Evolutionary conservation across 2,329 filamentous ascomycete species (phyloP).

Genomic region (Fusarium pseudonygamai): DNA sequence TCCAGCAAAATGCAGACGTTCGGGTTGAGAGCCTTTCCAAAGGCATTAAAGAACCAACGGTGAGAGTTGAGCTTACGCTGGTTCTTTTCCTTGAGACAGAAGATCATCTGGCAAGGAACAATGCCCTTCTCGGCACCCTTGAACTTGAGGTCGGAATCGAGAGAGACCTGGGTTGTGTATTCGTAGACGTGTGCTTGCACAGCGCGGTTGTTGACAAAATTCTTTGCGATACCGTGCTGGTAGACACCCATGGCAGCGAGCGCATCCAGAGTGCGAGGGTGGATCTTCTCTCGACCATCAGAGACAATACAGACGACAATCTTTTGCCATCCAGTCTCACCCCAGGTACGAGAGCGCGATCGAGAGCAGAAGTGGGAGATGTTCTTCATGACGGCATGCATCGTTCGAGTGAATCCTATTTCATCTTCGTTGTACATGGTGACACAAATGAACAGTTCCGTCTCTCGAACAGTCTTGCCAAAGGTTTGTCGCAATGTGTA

Average conservation of each 20-base stretch:
- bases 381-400: constrained; percentile 99
- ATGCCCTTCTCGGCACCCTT: constrained; percentile 99
- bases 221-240: constrained; percentile 98
- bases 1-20: constrained; percentile 98
- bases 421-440: constrained; percentile 99
- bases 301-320: constrained; percentile 98
- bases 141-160: constrained; percentile 96
- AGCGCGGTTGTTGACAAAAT: constrained; percentile 93
- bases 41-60: constrained; percentile 99
- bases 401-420: constrained; percentile 94
- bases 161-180: constrained; percentile 96
- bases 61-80: constrained; percentile 98
- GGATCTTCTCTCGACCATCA: constrained; percentile 89
- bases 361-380: constrained; percentile 96
- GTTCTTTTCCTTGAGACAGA: constrained; percentile 98
- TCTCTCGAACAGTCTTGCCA: constrained; percentile 83
- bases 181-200: constrained; percentile 98
- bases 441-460: constrained; percentile 94
- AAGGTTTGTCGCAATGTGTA: constrained; percentile 95
- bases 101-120: constrained; percentile 97
- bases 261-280: constrained; percentile 91
- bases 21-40: constrained; percentile 89
- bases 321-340: constrained; percentile 97
- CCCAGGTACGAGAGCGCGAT: constrained; percentile 93
- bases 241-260: constrained; percentile 97